These are phyloP conservation scores for Mrakia hoshinonis DNA, from an alignment of 768 basidiomycete genomes.

Conservation along the genomic window DNA sequence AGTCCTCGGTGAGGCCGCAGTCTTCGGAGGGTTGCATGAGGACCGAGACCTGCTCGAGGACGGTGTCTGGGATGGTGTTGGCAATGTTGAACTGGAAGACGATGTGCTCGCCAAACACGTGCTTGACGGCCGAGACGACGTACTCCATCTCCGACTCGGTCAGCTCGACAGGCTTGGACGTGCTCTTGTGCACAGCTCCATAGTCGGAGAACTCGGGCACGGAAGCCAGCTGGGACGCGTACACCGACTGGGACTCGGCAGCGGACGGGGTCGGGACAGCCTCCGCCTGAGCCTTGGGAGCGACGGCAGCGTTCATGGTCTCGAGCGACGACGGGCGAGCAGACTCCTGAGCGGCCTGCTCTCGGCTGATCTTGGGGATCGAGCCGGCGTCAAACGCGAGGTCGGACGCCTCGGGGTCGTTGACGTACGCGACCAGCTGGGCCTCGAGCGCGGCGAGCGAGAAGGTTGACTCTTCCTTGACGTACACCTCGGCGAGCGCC, in stretches of 20 bases:
- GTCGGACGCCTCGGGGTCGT: slow-evolving; percentile 60
- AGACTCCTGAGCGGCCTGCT: slow-evolving; percentile 79
- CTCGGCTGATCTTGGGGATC: slow-evolving; percentile 88
- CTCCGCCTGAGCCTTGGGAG: slow-evolving; percentile 53
- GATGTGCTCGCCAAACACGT: slow-evolving; percentile 86
- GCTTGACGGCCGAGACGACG: slow-evolving; percentile 91
- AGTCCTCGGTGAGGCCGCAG: slow-evolving; percentile 74
- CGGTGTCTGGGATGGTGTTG: slow-evolving; percentile 90
- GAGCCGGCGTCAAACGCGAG: slow-evolving; percentile 72
- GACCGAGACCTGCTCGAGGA: slow-evolving; percentile 87
- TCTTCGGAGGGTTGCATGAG: slow-evolving; percentile 75
- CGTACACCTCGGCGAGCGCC: slow-evolving; percentile 69
- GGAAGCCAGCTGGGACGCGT: slow-evolving; percentile 71
- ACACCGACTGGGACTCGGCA: slow-evolving; percentile 79
- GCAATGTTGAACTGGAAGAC: slow-evolving; percentile 99
- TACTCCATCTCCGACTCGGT: slow-evolving; percentile 98
- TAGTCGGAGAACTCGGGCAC: slow-evolving; percentile 79
- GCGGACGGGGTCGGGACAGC: slow-evolving; percentile 59
- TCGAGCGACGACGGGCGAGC: slow-evolving; percentile 81
- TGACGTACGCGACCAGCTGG: slow-evolving; percentile 87
- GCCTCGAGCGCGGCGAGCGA: slow-evolving; percentile 82
- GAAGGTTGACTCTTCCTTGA: slow-evolving; percentile 92
- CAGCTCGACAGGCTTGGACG: slow-evolving; percentile 63
- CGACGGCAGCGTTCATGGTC: slow-evolving; percentile 58
- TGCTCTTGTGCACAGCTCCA: slow-evolving; percentile 81